phyloP scores from a whole-genome alignment of 208 protist genomes.

The Leishmania amazonensis region DNA sequence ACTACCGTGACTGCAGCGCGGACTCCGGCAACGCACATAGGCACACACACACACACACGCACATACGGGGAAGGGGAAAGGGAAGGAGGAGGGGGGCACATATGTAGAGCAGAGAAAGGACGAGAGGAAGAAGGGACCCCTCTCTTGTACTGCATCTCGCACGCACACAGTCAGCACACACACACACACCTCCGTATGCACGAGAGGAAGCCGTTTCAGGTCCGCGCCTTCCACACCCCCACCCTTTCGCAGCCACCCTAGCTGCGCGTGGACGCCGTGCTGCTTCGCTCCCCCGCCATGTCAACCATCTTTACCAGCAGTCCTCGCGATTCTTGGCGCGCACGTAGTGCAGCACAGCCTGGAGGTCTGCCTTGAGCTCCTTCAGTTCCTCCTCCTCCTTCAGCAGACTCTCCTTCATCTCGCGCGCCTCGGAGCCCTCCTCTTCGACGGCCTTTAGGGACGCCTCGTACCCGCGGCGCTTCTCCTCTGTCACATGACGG shows the following conservation, averaged over 20 bases:
- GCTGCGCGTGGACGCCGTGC: background rate
- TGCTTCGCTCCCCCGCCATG: background rate
- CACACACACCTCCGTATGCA: background rate
- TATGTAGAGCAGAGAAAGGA: background rate
- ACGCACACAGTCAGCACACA: background rate
- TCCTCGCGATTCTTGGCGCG: constrained; percentile 71
- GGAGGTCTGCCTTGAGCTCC: constrained; percentile 73
- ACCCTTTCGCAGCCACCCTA: background rate
- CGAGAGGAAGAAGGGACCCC: background rate
- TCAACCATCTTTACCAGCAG: constrained; percentile 27
- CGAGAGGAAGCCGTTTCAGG: background rate
- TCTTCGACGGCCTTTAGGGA: constrained; percentile 54
- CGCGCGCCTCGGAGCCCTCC: constrained; percentile 59
- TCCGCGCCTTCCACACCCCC: too few relatives aligned
- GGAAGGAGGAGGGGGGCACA: background rate
- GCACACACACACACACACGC: background rate
- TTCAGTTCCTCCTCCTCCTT: constrained; percentile 73
- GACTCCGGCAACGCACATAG: background rate
- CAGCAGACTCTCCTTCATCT: constrained; percentile 55
- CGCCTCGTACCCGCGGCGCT: constrained; percentile 43
- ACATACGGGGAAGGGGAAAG: background rate
- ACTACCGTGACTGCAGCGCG: background rate
- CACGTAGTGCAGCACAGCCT: constrained; percentile 81
- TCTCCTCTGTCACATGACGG: constrained; percentile 37
- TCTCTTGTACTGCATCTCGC: background rate